These are phyloP conservation scores for Vaccinium corymbosum DNA, from an alignment of 148 eudicot species.

Conservation along the genomic window DNA sequence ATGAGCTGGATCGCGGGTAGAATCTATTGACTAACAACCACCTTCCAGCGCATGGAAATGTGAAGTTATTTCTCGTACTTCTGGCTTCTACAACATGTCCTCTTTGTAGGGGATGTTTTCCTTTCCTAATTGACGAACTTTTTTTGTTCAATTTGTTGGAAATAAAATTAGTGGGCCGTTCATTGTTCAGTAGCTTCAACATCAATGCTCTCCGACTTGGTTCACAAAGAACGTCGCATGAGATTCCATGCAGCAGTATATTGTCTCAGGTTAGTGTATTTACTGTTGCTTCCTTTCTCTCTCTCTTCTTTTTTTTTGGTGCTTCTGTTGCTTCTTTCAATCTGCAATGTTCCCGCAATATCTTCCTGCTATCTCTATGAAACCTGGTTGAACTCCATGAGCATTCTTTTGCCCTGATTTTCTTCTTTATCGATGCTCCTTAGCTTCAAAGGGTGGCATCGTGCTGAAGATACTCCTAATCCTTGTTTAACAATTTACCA, in stretches of 20 bases:
- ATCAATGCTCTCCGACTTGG: slow-evolving; percentile 23
- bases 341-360: not conserved
- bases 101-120: not conserved
- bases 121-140: not conserved
- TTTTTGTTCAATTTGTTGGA: not conserved
- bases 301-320: not conserved
- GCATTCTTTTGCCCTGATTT: not conserved
- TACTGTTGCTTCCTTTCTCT: not conserved
- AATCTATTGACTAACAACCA: not conserved
- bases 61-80: slow-evolving; percentile 1
- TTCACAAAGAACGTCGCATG: slow-evolving; percentile 30
- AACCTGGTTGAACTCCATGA: not conserved
- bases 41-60: not conserved
- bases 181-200: slow-evolving; percentile 50
- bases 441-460: not conserved
- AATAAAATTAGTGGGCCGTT: slow-evolving; percentile 36
- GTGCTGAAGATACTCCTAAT: not conserved
- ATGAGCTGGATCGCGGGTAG: not conserved
- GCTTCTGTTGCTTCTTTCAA: not conserved
- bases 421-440: not conserved
- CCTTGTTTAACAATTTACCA: not conserved
- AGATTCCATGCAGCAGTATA: slow-evolving; percentile 27
- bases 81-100: not conserved
- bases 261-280: slow-evolving; percentile 47
- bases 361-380: not conserved